These are phyloP conservation scores for Colletotrichum tropicicola DNA, from an alignment of 2,329 filamentous ascomycete genomes.

Conservation along the genomic window DNA sequence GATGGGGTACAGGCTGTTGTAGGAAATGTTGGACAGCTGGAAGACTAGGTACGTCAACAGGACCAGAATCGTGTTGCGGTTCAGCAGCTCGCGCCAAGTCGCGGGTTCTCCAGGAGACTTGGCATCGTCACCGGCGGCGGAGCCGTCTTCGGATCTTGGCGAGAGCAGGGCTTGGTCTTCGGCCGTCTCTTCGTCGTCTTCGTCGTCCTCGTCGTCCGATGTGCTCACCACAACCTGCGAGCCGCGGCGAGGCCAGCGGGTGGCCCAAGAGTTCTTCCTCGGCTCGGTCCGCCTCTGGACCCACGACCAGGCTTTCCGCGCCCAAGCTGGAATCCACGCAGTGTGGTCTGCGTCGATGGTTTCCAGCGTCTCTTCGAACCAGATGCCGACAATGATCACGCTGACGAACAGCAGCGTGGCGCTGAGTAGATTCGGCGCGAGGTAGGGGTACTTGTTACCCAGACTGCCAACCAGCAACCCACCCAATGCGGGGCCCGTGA, in stretches of 20 bases:
- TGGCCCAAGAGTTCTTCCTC: conserved; percentile 46
- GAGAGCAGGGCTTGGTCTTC: conserved; percentile 35
- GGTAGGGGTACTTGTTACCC: conserved; percentile 77
- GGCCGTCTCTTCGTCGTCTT: conserved; percentile 19
- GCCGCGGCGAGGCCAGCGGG: conserved; percentile 46
- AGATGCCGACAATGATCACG: conserved; percentile 78
- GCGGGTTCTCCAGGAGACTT: conserved; percentile 62
- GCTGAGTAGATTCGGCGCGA: conserved; percentile 83
- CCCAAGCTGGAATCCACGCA: conserved; percentile 43
- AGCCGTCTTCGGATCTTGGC: conserved; percentile 46
- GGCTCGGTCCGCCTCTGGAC: conserved; percentile 32
- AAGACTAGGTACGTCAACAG: conserved; percentile 91
- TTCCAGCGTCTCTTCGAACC: conserved; percentile 89
- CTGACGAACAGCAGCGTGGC: conserved; percentile 77
- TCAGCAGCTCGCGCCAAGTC: conserved; percentile 69
- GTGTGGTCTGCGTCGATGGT: conserved; percentile 41
- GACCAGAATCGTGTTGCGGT: conserved; percentile 82
- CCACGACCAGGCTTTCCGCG: conserved; percentile 42
- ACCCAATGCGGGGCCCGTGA: conserved; percentile 91
- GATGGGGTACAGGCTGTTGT: conserved; percentile 94
- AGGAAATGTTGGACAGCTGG: conserved; percentile 92
- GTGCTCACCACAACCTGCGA: conserved; percentile 29
- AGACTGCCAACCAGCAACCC: conserved; percentile 78
- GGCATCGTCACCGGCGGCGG: conserved; percentile 57
- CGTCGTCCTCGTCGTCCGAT: conserved; percentile 36